Base-by-base conservation (phyloP, 2,329 filamentous ascomycete genomes). In the Colletotrichum sp. region DNA sequence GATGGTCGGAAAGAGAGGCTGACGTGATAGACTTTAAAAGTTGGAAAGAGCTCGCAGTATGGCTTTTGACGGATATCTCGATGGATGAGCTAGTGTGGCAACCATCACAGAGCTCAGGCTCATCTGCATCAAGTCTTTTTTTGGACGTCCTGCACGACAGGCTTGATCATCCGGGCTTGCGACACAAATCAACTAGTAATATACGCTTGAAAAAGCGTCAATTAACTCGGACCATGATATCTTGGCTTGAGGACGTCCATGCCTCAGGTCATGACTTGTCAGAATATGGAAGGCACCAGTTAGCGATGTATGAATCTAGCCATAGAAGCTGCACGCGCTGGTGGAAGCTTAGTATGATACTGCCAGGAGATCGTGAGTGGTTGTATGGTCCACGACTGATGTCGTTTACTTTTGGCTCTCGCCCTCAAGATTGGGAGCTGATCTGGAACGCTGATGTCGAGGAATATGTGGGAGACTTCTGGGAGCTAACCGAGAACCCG, bases 381-480 rank as follows among this genome's bases (percentile, higher is more conserved):
- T 16, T 60, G 68, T 28, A 26, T 4, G 60, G 63, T 2, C 65
- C 57, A 1, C 65, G 59, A 5, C 44, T 76, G 1, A 16, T 16
- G 2, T 36, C 44, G 1, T 74, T 76, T 3, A 49, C 24, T 0
- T 76, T 39, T 9, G 74, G 74, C 0, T 16, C 71, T 8, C 18
- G 24, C 2, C 15, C 66, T 3, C 5, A 4, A 49, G 66, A 76
- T 13, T 76, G 74, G 70, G 13, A 16, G 2, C 57, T 76, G 2
- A 32, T 34, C 5, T 76, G 71, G 74, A 52, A 70, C 24, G 21
- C 21, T 5, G 74, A 66, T 2, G 32, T 44, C 0, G 71, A 73
- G 24, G 71, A 70, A 5, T 70, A 36, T n/a, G 60, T 39, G 2
- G 65, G 74, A 2, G 59, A 76, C 6, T 76, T 76, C 16, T 76